Conservation (phyloP, 495 filamentous ascomycete genomes). For the Clohesyomyces aquaticus region DNA sequence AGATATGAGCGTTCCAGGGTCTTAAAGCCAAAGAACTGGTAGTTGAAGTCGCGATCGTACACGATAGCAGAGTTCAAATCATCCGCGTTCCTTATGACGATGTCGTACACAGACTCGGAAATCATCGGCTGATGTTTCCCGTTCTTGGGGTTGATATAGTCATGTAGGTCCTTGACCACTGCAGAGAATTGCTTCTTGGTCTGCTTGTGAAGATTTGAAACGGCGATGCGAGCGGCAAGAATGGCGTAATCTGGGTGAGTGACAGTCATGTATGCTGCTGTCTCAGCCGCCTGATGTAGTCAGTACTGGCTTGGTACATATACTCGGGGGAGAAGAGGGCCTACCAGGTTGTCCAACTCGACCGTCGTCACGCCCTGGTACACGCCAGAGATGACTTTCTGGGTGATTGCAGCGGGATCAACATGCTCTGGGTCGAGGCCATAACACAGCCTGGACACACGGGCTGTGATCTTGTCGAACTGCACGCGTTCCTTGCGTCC, state of each 20-base stretch:
- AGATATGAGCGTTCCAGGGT: conserved; percentile 97
- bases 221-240: conserved; percentile 96
- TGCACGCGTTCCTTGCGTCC: conserved; percentile 99
- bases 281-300: conserved; percentile 82
- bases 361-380: conserved; percentile 97
- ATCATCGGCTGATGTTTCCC: conserved; percentile 87
- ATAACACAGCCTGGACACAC: conserved; percentile 96
- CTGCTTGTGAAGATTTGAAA: conserved; percentile 99
- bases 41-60: conserved; percentile 99
- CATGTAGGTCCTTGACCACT: conserved; percentile 88
- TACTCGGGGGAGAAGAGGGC: conserved; percentile 41
- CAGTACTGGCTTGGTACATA: conserved; percentile 3
- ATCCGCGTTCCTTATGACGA: conserved; percentile 90
- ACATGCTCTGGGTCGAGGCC: conserved; percentile 95
- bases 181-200: conserved; percentile 99
- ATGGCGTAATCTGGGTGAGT: conserved; percentile 99
- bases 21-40: conserved; percentile 99
- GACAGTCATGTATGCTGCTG: conserved; percentile 98
- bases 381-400: conserved; percentile 98
- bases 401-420: conserved; percentile 95
- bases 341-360: conserved; percentile 94
- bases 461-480: conserved; percentile 99
- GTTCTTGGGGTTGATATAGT: conserved; percentile 97
- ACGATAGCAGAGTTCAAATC: conserved; percentile 98
- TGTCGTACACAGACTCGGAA: conserved; percentile 81